Evolutionary conservation across 208 protist species (phyloP), one percentile per base, ranked within the genome.

Genomic region (Trypanosoma scelopori): DNA sequence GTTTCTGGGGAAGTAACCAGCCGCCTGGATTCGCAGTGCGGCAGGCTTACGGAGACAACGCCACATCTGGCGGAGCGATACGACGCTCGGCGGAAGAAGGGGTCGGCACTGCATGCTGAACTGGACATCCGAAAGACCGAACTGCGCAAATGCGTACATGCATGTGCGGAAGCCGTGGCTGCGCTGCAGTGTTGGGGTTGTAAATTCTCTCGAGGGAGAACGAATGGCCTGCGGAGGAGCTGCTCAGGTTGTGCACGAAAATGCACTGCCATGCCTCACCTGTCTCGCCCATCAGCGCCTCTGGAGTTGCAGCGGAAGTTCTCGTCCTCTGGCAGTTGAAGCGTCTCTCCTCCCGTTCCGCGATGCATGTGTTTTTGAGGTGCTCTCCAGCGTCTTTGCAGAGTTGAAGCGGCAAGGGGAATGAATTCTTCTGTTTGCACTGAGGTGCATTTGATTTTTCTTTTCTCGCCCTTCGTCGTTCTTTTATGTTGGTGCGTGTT

Each of bases 241-340:
- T 84, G 50, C 74, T 84, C 4, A 71, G 66, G 53, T 84, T 74
- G 82, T 78, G 83, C 47, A 68, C 76, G 18, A 78, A 87, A 52
- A 80, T 87, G 75, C 68, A 69, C 42, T 61, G 66, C 20, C 48
- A 55, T 16, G n/a, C 39, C 43, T 11, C 30, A 51, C n/a, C 39
- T 48, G 25, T 25, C 43, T 5, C 59, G 30, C 3, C 11, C n/a
- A 50, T 23, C 42, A 18, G 12, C 59, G 9, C 59, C 59, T 15
- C 27, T 20, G 15, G 5, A 35, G 39, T 18, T 5, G 20, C 5
- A 5, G 27, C 27, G 23, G 27, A 18, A n/a, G 1, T 22, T 27
- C 12, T 55, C 28, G 27, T 55, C 50, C 50, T 30, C 50, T 6
- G n/a, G 7, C 6, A 23, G 7, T 20, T 51, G 20, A 51, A 51